Conservation (phyloP, 495 filamentous ascomycete genomes). For the Recurvomyces mirabilis region DNA sequence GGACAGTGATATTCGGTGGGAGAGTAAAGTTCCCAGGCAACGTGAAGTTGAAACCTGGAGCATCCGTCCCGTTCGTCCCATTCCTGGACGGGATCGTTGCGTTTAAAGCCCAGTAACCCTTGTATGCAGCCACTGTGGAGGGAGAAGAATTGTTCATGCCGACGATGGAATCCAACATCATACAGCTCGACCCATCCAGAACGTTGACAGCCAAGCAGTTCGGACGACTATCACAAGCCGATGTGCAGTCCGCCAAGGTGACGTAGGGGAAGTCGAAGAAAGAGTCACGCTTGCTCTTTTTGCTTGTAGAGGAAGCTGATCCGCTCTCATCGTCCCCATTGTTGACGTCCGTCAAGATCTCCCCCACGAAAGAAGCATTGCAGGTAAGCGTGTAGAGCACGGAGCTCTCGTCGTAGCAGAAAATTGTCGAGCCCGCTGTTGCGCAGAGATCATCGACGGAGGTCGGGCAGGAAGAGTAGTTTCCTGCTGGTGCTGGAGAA, state of each 20-base stretch:
- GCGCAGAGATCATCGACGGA: constrained; percentile 3
- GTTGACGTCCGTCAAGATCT: not conserved
- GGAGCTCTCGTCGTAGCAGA: constrained; percentile 7
- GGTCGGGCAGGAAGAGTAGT: constrained; percentile 5
- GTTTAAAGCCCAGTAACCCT: constrained; percentile 12
- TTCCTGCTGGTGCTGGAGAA: constrained; percentile 2
- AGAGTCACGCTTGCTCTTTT: not conserved
- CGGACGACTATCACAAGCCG: not conserved
- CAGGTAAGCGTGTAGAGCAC: constrained; percentile 13
- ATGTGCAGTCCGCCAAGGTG: constrained; percentile 3
- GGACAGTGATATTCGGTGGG: not conserved
- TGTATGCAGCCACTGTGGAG: constrained; percentile 4
- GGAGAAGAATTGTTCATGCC: not conserved
- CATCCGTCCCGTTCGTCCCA: not conserved
- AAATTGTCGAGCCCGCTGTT: constrained; percentile 4
- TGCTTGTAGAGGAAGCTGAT: not conserved
- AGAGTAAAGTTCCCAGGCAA: not conserved
- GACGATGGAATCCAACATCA: constrained; percentile 2
- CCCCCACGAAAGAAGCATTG: constrained; percentile 3
- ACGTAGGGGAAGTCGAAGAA: constrained; percentile 3
- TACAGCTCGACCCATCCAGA: not conserved
- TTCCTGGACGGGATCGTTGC: not conserved
- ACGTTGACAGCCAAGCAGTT: constrained; percentile 8
- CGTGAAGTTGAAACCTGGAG: no score
- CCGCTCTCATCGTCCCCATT: not conserved